Percentiles rank a stretch among this genome's conserved stretches.
Conservation (phyloP, 2,329 filamentous ascomycete genomes). For the Septoria linicola region DNA sequence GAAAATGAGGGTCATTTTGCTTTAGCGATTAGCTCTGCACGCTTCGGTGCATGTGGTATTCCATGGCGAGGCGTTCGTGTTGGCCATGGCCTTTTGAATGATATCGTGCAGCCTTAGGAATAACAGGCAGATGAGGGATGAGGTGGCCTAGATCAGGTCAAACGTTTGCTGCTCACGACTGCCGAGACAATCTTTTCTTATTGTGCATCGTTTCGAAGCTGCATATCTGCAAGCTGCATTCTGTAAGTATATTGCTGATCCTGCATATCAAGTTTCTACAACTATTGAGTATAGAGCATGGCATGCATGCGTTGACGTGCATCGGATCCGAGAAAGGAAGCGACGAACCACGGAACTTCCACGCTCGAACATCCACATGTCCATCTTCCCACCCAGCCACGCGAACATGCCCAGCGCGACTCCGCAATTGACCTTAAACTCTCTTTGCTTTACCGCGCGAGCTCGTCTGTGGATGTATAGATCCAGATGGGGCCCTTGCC, state of each 20-base stretch:
- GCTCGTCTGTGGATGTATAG: constrained; percentile 1
- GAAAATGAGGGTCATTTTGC: background rate
- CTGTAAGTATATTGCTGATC: too few species aligned
- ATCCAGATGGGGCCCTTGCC: background rate
- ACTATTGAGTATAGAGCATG: too few species aligned
- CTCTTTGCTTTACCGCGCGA: constrained; percentile 1
- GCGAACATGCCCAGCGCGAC: background rate
- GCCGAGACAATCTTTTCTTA: too few species aligned
- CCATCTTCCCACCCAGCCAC: constrained; percentile 3
- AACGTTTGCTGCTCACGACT: background rate
- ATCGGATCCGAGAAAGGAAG: constrained; percentile 2
- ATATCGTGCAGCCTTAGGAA: background rate
- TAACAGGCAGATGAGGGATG: background rate
- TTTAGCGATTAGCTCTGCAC: constrained; percentile 8
- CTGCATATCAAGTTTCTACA: too few species aligned
- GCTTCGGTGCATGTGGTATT: constrained; percentile 1
- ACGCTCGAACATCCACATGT: background rate
- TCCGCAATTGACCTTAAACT: constrained; percentile 11
- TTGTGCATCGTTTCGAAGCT: too few species aligned
- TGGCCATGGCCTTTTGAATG: too few species aligned
- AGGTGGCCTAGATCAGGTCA: background rate
- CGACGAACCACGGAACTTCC: background rate
- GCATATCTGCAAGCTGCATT: too few species aligned
- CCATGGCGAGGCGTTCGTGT: constrained; percentile 13
- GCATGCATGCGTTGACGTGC: too few species aligned